Evolutionary conservation across 495 filamentous ascomycete genomes (phyloP).

Genomic region (Penicillium lagena): DNA sequence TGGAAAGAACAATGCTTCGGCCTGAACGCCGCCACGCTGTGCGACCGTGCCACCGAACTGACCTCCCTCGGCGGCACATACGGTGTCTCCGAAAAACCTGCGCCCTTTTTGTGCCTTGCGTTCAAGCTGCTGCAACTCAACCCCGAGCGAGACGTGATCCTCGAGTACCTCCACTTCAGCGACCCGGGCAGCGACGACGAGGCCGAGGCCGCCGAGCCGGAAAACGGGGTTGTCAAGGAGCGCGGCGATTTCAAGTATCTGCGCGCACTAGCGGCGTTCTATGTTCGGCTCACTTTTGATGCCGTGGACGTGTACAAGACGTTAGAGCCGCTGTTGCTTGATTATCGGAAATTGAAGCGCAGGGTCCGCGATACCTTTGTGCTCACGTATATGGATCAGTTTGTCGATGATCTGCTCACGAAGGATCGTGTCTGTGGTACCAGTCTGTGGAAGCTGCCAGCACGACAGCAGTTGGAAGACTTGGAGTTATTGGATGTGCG

Average conservation of each 20-base stretch:
- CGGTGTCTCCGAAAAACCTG: slow-evolving; percentile 72
- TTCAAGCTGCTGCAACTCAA: slow-evolving; percentile 92
- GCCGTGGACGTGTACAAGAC: slow-evolving; percentile 72
- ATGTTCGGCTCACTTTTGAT: slow-evolving; percentile 81
- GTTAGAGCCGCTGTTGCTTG: slow-evolving; percentile 77
- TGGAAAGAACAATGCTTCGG: slow-evolving; percentile 99
- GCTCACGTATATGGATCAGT: slow-evolving; percentile 83
- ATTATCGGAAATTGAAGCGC: slow-evolving; percentile 75
- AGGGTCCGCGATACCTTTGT: slow-evolving; percentile 62
- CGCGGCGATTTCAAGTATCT: slow-evolving; percentile 86
- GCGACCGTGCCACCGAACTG: slow-evolving; percentile 82
- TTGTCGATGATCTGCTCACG: slow-evolving; percentile 84
- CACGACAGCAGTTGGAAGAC: slow-evolving; percentile 79
- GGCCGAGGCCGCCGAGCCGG: slow-evolving; percentile 12
- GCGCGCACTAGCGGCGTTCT: slow-evolving; percentile 81
- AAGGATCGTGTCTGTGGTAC: slow-evolving; percentile 90
- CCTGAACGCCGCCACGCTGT: slow-evolving; percentile 81
- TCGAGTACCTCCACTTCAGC: slow-evolving; percentile 66
- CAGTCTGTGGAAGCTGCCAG: slow-evolving; percentile 85
- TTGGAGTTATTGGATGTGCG: slow-evolving; percentile 79
- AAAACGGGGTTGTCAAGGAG: slow-evolving; percentile 29
- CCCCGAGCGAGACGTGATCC: slow-evolving; percentile 70
- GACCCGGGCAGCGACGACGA: slow-evolving; percentile 33
- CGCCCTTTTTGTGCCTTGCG: slow-evolving; percentile 87
- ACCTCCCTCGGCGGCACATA: slow-evolving; percentile 82